These are phyloP conservation scores for Trichoderma aggressivum DNA, from an alignment of 2,329 filamentous ascomycete species.

Conservation along the genomic window DNA sequence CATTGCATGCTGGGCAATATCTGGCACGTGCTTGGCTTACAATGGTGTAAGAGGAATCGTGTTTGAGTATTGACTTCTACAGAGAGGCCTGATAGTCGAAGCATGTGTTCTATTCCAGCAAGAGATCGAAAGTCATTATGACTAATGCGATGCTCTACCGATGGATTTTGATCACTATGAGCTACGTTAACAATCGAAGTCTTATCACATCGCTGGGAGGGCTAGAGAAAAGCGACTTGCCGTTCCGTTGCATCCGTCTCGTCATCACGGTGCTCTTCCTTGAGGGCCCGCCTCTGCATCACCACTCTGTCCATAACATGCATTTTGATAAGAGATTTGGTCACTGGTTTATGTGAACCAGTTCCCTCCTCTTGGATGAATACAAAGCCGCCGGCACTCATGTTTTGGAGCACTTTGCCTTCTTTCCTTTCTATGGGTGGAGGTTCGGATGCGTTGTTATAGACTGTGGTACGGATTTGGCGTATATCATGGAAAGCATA, in stretches of 20 bases:
- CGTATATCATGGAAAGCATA: neutral
- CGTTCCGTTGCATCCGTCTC: neutral
- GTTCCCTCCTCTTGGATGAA: slow-evolving; percentile 1
- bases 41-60: neutral
- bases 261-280: neutral
- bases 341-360: neutral
- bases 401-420: neutral
- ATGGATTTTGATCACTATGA: neutral
- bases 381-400: neutral
- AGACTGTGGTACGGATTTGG: neutral
- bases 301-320: slow-evolving; percentile 7
- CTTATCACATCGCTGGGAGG: too few relatives aligned
- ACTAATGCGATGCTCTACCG: neutral
- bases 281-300: neutral
- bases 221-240: neutral
- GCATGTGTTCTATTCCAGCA: neutral
- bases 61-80: neutral
- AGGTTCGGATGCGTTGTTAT: neutral
- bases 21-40: neutral
- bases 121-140: neutral
- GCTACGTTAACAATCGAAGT: neutral
- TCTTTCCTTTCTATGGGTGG: neutral
- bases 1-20: too few relatives aligned
- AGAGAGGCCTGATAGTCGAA: neutral
- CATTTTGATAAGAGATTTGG: slow-evolving; percentile 2